Evolutionary conservation across 2,329 filamentous ascomycete species (phyloP), one percentile per base, ranked within the genome.

Genomic region (Colletotrichum sp.): DNA sequence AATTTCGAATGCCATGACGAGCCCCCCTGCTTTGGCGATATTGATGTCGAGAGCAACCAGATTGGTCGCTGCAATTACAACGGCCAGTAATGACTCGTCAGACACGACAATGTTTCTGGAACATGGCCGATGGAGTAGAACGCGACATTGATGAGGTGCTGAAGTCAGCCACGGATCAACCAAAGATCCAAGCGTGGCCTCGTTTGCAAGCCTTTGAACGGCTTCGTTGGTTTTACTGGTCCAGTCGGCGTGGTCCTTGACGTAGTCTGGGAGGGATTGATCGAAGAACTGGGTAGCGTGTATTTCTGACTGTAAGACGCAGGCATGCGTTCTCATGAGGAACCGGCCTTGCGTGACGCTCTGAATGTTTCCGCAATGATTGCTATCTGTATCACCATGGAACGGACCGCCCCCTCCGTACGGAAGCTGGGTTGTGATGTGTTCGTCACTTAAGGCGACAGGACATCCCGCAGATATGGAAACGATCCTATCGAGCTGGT

Each of bases 321-420:
- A 52, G 43, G n/a, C 43, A 13, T 2, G 43, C 10, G 43, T 52
- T 21, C 6, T 52, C 43, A 52, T 52, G 6, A 52, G 43, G 4
- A 52, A 52, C 4, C 7, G n/a, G 0, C n/a, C 1, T 52, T 21
- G 10, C 10, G n/a, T 52, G 2, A 21, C 2, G 10, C 3, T 52
- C 16, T 52, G n/a, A 52, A 8, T 4, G 0, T 13, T 12, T 7
- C 10, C n/a, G n/a, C 0, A 4, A 13, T 21, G 43, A 4, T 7
- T 21, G 3, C 3, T 21, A 8, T 13, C 43, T 21, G 10, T 0
- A 13, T 13, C n/a, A 21, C 12, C n/a, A 52, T 24, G n/a, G 2
- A 52, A 52, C 1, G 43, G n/a, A 24, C n/a, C 13, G n/a, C 43
- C 43, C 4, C 43, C n/a, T 52, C 43, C 43, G 13, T 21, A 21